phyloP scores from a whole-genome alignment of 1,284 basidiomycete genomes.

The Ganoderma multipileum region DNA sequence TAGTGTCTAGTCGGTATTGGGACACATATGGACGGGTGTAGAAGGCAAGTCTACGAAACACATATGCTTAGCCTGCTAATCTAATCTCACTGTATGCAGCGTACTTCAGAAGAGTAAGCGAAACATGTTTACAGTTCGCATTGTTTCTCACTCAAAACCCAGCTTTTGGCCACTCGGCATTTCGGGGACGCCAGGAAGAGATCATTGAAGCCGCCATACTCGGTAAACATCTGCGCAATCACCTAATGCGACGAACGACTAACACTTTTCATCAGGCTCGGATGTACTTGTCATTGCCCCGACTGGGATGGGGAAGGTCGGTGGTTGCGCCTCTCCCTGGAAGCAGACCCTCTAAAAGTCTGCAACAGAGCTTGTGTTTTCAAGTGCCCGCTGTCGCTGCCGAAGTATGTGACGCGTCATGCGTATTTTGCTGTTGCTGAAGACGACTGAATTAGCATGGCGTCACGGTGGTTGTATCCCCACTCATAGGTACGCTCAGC shows the following conservation, averaged over 20 bases:
- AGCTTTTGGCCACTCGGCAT: slow-evolving; percentile 76
- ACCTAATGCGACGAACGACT: no score
- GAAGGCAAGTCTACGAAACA: slow-evolving; percentile 4
- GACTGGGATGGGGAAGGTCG: slow-evolving; percentile 89
- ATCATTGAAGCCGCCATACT: slow-evolving; percentile 73
- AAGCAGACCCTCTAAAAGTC: slow-evolving; percentile 8
- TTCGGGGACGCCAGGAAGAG: slow-evolving; percentile 79
- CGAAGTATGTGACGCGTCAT: slow-evolving; percentile 46
- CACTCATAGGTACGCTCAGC: slow-evolving; percentile 66
- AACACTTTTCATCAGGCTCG: slow-evolving; percentile 46
- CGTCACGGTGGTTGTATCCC: slow-evolving; percentile 81
- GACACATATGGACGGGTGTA: slow-evolving; percentile 10
- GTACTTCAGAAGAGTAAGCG: neutral
- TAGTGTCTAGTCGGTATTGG: no score
- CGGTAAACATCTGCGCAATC: slow-evolving; percentile 44
- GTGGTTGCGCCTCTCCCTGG: slow-evolving; percentile 21
- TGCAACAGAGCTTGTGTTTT: slow-evolving; percentile 78
- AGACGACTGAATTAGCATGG: slow-evolving; percentile 53
- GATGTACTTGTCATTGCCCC: slow-evolving; percentile 87
- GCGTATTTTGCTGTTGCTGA: slow-evolving; percentile 1
- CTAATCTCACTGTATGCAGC: neutral
- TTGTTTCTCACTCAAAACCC: neutral
- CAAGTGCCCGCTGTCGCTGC: slow-evolving; percentile 83
- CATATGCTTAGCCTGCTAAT: neutral
- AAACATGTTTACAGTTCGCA: neutral